Conservation (phyloP, 176 grass and related monocot genomes). For the Ananas comosus region DNA sequence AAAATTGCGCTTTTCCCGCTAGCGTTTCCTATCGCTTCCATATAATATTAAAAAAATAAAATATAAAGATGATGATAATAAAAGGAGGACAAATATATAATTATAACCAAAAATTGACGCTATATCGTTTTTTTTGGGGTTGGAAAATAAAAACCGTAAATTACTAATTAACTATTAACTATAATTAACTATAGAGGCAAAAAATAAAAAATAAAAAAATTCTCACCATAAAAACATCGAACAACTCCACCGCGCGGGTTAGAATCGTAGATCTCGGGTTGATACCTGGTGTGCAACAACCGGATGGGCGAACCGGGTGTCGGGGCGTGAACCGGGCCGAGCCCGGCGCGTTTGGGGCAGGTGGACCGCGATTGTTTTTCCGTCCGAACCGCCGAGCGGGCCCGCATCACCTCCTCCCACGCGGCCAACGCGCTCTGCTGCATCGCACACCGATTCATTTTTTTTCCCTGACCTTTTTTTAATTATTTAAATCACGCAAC, state of each 20-base stretch:
- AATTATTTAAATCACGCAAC: slow-evolving; percentile 9
- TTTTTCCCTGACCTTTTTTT: background rate
- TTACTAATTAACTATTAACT: background rate
- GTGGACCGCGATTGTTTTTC: slow-evolving; percentile 53
- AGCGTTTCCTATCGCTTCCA: too few species aligned
- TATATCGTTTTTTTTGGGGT: too few species aligned
- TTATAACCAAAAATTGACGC: too few species aligned
- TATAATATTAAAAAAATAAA: too few species aligned
- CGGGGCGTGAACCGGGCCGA: slow-evolving; percentile 12
- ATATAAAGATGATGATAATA: too few species aligned
- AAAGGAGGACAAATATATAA: too few species aligned
- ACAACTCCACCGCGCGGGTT: slow-evolving; percentile 44
- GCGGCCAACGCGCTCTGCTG: slow-evolving; percentile 54
- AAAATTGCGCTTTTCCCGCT: too few species aligned
- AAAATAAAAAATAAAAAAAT: slow-evolving; percentile 14
- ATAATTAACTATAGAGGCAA: too few species aligned
- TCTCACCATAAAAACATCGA: slow-evolving; percentile 62
- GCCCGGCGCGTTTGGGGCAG: slow-evolving; percentile 77
- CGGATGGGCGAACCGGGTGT: slow-evolving; percentile 41
- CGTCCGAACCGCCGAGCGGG: slow-evolving; percentile 18
- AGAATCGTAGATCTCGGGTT: slow-evolving; percentile 28
- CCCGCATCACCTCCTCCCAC: slow-evolving; percentile 37
- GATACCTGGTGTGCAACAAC: slow-evolving; percentile 49
- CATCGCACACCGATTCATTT: slow-evolving; percentile 69
- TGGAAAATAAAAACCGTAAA: background rate